These are phyloP conservation scores for Hyphopichia fennica DNA, from an alignment of 1,139 yeast species.

Conservation along the genomic window DNA sequence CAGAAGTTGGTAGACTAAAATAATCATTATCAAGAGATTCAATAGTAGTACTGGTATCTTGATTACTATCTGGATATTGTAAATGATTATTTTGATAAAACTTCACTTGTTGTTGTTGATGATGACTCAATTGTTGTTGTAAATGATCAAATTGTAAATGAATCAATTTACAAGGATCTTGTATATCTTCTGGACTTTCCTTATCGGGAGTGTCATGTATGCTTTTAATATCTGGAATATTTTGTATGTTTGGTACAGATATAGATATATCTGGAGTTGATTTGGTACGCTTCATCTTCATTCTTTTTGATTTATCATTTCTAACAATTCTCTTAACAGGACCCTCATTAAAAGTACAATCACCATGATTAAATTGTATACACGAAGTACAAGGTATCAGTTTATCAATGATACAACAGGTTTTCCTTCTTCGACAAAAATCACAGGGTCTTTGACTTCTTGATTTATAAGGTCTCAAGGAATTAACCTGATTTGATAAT, in stretches of 20 bases:
- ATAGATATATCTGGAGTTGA: no score
- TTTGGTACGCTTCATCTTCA: no score
- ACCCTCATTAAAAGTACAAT: slow-evolving; percentile 23
- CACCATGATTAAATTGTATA: slow-evolving; percentile 19
- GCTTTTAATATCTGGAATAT: no score
- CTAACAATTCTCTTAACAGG: slow-evolving; percentile 18
- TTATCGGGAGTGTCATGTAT: no score
- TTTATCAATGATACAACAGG: slow-evolving; percentile 25
- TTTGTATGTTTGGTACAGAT: no score
- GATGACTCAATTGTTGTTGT: not conserved
- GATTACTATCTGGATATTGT: not conserved
- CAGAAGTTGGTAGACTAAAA: no score
- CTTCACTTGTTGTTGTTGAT: not conserved
- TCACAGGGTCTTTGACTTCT: slow-evolving; percentile 28
- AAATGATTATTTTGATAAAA: not conserved
- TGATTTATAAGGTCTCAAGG: slow-evolving; percentile 23
- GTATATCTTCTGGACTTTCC: no score
- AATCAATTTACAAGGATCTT: not conserved
- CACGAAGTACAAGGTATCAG: slow-evolving; percentile 23
- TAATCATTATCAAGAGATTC: no score
- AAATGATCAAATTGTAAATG: not conserved
- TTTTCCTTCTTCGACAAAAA: slow-evolving; percentile 26
- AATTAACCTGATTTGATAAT: slow-evolving; percentile 11
- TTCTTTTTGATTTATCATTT: not conserved
- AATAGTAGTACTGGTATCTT: no score